phyloP scores from a whole-genome alignment of 1,284 basidiomycete species.

The Phlebopus sp. region DNA sequence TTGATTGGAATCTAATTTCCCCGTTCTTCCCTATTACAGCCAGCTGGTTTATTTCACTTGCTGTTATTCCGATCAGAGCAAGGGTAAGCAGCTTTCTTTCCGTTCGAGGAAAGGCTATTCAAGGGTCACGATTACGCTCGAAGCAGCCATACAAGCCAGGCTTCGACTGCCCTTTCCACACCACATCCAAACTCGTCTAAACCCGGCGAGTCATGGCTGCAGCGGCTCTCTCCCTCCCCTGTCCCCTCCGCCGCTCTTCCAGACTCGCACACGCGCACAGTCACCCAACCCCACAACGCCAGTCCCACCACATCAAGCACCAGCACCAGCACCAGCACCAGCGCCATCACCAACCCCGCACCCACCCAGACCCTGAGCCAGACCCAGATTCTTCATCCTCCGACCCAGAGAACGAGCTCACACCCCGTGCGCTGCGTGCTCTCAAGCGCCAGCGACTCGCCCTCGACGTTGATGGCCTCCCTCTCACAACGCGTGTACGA shows the following conservation, averaged over 20 bases:
- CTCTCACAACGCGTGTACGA: slow-evolving; percentile 15
- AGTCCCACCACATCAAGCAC: slow-evolving; percentile 3
- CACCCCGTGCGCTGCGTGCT: slow-evolving; percentile 32
- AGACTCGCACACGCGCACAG: slow-evolving; percentile 21
- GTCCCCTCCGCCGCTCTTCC: slow-evolving; percentile 29
- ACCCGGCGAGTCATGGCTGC: slow-evolving; percentile 24
- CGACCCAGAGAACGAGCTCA: slow-evolving; percentile 31
- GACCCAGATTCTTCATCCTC: slow-evolving; percentile 21
- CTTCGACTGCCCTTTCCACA: not conserved
- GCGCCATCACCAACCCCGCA: slow-evolving; percentile 1
- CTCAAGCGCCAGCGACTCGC: slow-evolving; percentile 33
- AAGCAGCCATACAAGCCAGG: not conserved
- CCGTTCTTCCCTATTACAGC: slow-evolving; percentile 4
- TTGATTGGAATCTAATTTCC: slow-evolving; percentile 4
- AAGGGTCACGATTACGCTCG: slow-evolving; percentile 10
- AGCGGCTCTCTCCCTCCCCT: slow-evolving; percentile 28
- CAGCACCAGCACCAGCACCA: not conserved
- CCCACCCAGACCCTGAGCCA: slow-evolving; percentile 13
- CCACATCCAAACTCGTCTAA: slow-evolving; percentile 8
- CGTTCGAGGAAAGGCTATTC: slow-evolving; percentile 6
- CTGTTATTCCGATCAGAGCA: slow-evolving; percentile 6
- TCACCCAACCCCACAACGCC: slow-evolving; percentile 11
- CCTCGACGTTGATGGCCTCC: slow-evolving; percentile 27
- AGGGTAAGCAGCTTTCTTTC: not conserved
- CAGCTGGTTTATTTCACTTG: not conserved